A percentile compares a stretch with the other conserved stretches of the same genome.
Conservation (phyloP, 345 rosid genomes). For the Eucalyptus sp. region DNA sequence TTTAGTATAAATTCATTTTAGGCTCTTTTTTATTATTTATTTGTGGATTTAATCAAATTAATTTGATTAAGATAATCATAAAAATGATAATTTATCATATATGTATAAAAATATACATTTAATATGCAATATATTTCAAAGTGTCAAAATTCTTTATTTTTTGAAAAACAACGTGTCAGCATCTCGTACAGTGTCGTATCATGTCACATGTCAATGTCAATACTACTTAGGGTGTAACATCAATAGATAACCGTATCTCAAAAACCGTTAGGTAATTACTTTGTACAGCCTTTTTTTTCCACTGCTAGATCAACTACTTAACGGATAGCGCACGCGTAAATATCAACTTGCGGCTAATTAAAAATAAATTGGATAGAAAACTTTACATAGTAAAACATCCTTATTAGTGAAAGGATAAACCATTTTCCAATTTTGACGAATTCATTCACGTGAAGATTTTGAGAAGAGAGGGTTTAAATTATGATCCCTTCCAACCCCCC, state of each 20-base stretch:
- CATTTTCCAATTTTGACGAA: neutral
- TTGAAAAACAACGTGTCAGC: rapidly evolving
- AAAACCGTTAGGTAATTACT: neutral
- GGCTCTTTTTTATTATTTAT: too few species aligned
- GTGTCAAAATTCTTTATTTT: too few species aligned
- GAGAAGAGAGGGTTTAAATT: neutral
- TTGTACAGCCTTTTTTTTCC: neutral
- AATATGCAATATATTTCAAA: too few species aligned
- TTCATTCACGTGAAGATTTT: neutral
- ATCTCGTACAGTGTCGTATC: rapidly evolving
- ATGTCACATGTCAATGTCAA: rapidly evolving
- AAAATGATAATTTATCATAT: too few species aligned
- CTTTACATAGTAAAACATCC: neutral
- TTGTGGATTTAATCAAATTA: too few species aligned
- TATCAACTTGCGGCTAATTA: neutral
- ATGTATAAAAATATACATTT: too few species aligned
- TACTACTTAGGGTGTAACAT: too few species aligned
- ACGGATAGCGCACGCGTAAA: neutral
- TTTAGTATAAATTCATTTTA: too few species aligned
- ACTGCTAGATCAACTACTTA: neutral
- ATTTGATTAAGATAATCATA: too few species aligned
- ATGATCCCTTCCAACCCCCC: neutral
- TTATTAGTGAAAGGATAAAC: neutral
- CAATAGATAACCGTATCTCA: rapidly evolving
- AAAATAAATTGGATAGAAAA: neutral